Conservation (phyloP, 1,284 basidiomycete species). For the Cystobasidiaceae sp. region DNA sequence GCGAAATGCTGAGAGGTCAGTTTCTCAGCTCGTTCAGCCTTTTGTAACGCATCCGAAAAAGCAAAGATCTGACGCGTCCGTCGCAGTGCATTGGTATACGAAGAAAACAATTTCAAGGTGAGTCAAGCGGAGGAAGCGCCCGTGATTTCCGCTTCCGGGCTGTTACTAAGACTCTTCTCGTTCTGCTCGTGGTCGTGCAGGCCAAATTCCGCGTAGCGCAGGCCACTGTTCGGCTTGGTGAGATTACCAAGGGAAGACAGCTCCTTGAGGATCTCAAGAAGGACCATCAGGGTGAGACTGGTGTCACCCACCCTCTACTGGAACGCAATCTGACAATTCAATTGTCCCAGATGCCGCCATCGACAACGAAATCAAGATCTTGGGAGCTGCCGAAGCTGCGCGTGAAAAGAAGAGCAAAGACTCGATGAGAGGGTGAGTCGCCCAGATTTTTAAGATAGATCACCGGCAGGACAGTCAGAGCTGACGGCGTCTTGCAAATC, state of each 20-base stretch:
- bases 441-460: background rate
- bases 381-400: conserved; percentile 10
- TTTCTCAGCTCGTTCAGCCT: background rate
- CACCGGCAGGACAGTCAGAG: background rate
- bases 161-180: background rate
- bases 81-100: background rate
- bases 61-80: background rate
- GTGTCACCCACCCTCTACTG: background rate
- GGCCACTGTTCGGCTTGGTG: conserved; percentile 21
- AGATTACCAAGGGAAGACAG: conserved; percentile 9
- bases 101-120: conserved; percentile 28
- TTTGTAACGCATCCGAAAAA: background rate
- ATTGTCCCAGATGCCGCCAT: conserved; percentile 13
- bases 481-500: background rate
- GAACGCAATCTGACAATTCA: background rate
- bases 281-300: conserved; percentile 3
- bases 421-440: conserved; percentile 4
- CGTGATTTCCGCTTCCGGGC: background rate
- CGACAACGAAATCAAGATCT: conserved; percentile 14
- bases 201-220: conserved; percentile 21
- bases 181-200: background rate
- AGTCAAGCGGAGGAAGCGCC: background rate
- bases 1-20: conserved; percentile 7
- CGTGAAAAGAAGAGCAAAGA: conserved; percentile 16
- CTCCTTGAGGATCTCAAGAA: conserved; percentile 6